Conservation (phyloP, 2,329 filamentous ascomycete species). For the Fusarium fujikuroi region DNA sequence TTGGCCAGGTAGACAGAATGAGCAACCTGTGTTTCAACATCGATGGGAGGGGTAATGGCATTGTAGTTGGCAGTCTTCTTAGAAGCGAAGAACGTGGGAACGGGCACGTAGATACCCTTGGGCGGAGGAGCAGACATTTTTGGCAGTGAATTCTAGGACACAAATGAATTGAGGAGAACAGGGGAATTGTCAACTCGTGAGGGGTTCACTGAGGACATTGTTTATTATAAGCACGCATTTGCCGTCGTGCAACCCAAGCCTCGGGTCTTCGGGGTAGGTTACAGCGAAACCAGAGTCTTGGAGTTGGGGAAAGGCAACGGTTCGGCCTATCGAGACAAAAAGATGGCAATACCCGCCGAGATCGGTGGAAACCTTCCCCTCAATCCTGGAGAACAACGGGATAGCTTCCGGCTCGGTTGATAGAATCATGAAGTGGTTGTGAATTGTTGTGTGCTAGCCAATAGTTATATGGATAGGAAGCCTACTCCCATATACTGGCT, state of each 20-base stretch:
- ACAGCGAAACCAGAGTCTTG: conserved; percentile 31
- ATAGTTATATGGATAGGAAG: neutral
- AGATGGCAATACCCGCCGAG: conserved; percentile 9
- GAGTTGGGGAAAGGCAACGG: conserved; percentile 11
- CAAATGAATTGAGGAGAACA: neutral
- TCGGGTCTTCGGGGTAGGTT: conserved; percentile 41
- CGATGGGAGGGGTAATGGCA: conserved; percentile 61
- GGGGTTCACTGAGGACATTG: conserved; percentile 23
- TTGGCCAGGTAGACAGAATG: conserved; percentile 70
- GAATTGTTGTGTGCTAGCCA: neutral
- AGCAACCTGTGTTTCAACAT: conserved; percentile 66
- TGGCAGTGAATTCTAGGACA: neutral
- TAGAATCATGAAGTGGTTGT: neutral
- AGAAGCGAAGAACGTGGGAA: conserved; percentile 71
- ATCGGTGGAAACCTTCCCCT: conserved; percentile 17
- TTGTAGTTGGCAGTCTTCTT: conserved; percentile 56
- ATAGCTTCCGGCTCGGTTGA: neutral
- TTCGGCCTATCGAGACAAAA: conserved; percentile 23
- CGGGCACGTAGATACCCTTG: conserved; percentile 67
- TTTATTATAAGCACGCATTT: conserved; percentile 37
- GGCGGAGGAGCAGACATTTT: conserved; percentile 54
- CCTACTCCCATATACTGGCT: neutral
- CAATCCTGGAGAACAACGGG: neutral
- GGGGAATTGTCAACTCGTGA: conserved; percentile 6
- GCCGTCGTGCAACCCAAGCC: conserved; percentile 12